A percentile compares a stretch with the other conserved stretches of the same genome.
Conservation (phyloP, 108 stramenopile species). For the Cylindrotheca closterium region DNA sequence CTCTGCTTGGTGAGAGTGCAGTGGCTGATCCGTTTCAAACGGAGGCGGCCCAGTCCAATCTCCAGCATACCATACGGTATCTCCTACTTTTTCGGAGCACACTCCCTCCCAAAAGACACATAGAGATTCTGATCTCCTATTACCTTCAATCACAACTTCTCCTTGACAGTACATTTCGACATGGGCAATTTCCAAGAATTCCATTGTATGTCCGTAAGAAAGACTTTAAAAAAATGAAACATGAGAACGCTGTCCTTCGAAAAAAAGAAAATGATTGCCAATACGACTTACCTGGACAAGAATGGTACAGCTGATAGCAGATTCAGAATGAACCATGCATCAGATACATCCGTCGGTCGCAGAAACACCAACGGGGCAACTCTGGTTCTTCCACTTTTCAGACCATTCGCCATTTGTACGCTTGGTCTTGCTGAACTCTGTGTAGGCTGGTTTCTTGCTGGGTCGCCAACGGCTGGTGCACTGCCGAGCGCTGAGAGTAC, state of each 20-base stretch:
- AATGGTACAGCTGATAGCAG: constrained; percentile 73
- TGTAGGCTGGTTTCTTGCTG: not conserved
- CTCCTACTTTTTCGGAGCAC: constrained; percentile 43
- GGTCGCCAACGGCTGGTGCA: not conserved
- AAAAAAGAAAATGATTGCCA: too few species aligned
- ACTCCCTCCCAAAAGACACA: constrained; percentile 79
- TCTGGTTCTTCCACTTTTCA: constrained; percentile 6
- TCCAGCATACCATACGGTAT: constrained; percentile 68
- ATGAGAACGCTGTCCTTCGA: too few species aligned
- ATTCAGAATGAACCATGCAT: constrained; percentile 82
- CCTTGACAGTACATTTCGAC: constrained; percentile 49
- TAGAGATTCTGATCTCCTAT: constrained; percentile 42
- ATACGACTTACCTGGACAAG: constrained; percentile 38
- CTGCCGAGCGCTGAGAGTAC: not conserved
- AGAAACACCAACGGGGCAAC: constrained; percentile 57
- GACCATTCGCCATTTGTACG: not conserved
- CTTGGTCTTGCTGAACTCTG: not conserved
- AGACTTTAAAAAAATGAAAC: constrained; percentile 28
- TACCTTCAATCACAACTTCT: constrained; percentile 46
- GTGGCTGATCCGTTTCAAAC: constrained; percentile 61
- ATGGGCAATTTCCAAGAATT: constrained; percentile 67
- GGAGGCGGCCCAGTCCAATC: constrained; percentile 77
- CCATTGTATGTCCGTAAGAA: constrained; percentile 72
- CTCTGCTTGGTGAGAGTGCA: constrained; percentile 35
- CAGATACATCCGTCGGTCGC: constrained; percentile 67